These are phyloP conservation scores for Wickerhamiella lipophila DNA, from an alignment of 805 yeast genomes.

Conservation along the genomic window DNA sequence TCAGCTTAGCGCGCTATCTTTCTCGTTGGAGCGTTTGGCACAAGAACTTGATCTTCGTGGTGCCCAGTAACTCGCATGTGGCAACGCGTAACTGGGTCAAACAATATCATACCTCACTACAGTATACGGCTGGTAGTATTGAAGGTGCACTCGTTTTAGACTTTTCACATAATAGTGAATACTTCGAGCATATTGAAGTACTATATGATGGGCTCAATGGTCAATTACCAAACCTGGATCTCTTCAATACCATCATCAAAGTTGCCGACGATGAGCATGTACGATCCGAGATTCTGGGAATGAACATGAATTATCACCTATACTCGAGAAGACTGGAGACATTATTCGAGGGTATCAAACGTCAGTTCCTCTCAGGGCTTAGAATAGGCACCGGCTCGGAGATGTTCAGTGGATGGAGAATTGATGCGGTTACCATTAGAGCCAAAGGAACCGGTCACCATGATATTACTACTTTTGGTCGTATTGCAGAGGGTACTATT, in stretches of 20 bases:
- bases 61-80: constrained; percentile 56
- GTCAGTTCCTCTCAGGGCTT: constrained; percentile 61
- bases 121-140: constrained; percentile 82
- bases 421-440: constrained; percentile 72
- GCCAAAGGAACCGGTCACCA: constrained; percentile 52
- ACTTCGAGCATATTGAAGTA: constrained; percentile 61
- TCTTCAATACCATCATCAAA: constrained; percentile 67
- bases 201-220: constrained; percentile 86
- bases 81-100: constrained; percentile 82
- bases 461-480: constrained; percentile 85
- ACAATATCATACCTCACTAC: constrained; percentile 77
- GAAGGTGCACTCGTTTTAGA: constrained; percentile 85
- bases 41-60: constrained; percentile 76
- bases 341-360: constrained; percentile 50
- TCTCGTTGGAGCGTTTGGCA: constrained; percentile 88
- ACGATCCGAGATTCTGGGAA: constrained; percentile 50
- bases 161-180: constrained; percentile 52
- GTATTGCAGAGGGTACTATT: constrained; percentile 75
- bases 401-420: constrained; percentile 91
- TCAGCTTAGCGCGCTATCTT: constrained; percentile 69
- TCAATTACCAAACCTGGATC: constrained; percentile 85
- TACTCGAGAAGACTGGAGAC: constrained; percentile 42
- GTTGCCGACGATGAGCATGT: constrained; percentile 68
- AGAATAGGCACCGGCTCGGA: constrained; percentile 59
- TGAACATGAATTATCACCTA: constrained; percentile 30